Evolutionary conservation across 2,329 filamentous ascomycete species (phyloP).

Genomic region (Rugonectria rugulosa): DNA sequence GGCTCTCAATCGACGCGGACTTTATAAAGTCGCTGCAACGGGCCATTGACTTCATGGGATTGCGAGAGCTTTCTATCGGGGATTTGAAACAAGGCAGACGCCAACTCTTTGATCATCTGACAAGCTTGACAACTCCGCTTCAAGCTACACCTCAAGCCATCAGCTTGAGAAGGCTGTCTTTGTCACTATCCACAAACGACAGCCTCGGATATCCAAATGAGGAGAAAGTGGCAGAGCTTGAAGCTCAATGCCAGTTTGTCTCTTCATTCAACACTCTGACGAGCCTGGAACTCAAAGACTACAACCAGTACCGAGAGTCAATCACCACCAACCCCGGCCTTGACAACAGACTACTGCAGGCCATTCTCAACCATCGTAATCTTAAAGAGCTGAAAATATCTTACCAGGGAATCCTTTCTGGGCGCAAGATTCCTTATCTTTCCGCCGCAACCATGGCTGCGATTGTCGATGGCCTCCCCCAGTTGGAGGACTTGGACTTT

Average conservation of each 20-base stretch:
- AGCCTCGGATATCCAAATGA: background rate
- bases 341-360: constrained; percentile 10
- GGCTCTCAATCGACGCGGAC: background rate
- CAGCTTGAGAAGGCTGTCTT: background rate
- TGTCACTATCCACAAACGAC: background rate
- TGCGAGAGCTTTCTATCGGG: constrained; percentile 13
- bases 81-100: background rate
- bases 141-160: background rate
- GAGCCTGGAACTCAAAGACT: constrained; percentile 9
- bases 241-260: constrained; percentile 14
- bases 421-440: constrained; percentile 15
- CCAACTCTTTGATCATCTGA: constrained; percentile 7
- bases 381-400: constrained; percentile 19
- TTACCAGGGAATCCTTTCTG: background rate
- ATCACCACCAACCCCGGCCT: constrained; percentile 12
- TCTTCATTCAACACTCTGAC: constrained; percentile 28
- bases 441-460: constrained; percentile 13
- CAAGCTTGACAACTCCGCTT: background rate
- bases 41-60: constrained; percentile 19
- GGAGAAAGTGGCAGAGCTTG: background rate
- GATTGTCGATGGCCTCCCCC: constrained; percentile 22
- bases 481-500: constrained; percentile 21
- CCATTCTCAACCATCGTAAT: constrained; percentile 27
- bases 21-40: background rate
- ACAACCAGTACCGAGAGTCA: background rate